phyloP scores from a whole-genome alignment of 768 basidiomycete species.

The Tricholoma matsutake region DNA sequence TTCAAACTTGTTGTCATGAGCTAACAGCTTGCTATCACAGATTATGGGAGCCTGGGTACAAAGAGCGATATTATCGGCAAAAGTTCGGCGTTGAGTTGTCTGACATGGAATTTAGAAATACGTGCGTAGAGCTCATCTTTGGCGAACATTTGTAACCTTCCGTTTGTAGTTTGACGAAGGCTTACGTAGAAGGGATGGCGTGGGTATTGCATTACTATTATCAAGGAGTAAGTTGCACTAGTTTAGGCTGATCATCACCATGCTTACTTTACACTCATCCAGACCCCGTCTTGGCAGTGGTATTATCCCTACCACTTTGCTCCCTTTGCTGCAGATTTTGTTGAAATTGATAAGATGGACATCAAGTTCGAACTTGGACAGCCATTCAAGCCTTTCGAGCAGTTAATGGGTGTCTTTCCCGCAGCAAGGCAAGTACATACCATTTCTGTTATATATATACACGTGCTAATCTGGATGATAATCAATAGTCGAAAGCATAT shows the following conservation, averaged over 20 bases:
- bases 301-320: slow-evolving; percentile 99
- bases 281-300: slow-evolving; percentile 98
- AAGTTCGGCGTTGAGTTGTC: slow-evolving; percentile 80
- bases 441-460: slow-evolving; percentile 5
- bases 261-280: slow-evolving; percentile 7
- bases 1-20: background rate
- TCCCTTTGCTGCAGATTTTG: slow-evolving; percentile 95
- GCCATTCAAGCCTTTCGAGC: slow-evolving; percentile 97
- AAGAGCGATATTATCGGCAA: slow-evolving; percentile 89
- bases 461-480: slow-evolving; percentile 1
- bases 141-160: slow-evolving; percentile 2
- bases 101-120: slow-evolving; percentile 70
- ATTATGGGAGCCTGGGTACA: slow-evolving; percentile 95
- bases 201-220: slow-evolving; percentile 99
- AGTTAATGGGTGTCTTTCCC: slow-evolving; percentile 98
- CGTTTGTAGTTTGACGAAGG: slow-evolving; percentile 60
- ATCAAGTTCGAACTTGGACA: slow-evolving; percentile 76
- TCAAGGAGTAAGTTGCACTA: slow-evolving; percentile 71
- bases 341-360: slow-evolving; percentile 71
- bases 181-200: slow-evolving; percentile 90
- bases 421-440: slow-evolving; percentile 64
- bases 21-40: slow-evolving; percentile 37
- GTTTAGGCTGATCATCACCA: background rate
- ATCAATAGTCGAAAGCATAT: slow-evolving; percentile 79
- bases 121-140: slow-evolving; percentile 43